These are phyloP conservation scores for Chalciporus chontae DNA, from an alignment of 768 basidiomycete species.

Conservation along the genomic window DNA sequence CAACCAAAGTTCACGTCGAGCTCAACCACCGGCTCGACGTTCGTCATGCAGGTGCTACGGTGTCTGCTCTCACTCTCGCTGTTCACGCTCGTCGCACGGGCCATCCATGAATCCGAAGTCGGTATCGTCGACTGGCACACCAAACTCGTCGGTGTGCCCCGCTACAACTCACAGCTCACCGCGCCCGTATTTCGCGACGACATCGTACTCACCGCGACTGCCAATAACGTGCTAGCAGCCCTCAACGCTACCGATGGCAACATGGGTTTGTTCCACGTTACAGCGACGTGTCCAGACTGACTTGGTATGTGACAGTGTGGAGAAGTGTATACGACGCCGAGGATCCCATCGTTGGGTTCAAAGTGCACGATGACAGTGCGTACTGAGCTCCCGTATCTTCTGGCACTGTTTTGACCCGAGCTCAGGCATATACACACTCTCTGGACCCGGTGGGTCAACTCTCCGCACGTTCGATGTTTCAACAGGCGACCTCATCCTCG, in stretches of 20 bases:
- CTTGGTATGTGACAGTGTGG: slow-evolving; percentile 54
- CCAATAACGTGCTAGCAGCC: slow-evolving; percentile 75
- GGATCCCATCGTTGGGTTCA: slow-evolving; percentile 67
- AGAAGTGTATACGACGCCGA: slow-evolving; percentile 68
- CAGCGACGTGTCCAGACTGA: slow-evolving; percentile 5
- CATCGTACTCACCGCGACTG: slow-evolving; percentile 62
- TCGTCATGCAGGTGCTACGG: slow-evolving; percentile 13
- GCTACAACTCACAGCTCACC: slow-evolving; percentile 44
- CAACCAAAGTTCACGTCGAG: neutral
- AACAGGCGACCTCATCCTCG: slow-evolving; percentile 63
- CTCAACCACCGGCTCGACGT: neutral
- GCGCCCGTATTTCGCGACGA: slow-evolving; percentile 62
- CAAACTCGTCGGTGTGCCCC: slow-evolving; percentile 68
- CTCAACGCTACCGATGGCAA: slow-evolving; percentile 64
- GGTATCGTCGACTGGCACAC: slow-evolving; percentile 90
- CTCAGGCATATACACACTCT: slow-evolving; percentile 66
- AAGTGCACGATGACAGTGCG: slow-evolving; percentile 55
- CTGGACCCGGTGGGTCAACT: slow-evolving; percentile 68
- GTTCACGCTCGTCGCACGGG: slow-evolving; percentile 32
- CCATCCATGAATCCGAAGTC: slow-evolving; percentile 70
- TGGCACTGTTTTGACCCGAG: neutral
- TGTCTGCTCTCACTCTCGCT: slow-evolving; percentile 16
- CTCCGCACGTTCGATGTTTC: slow-evolving; percentile 63
- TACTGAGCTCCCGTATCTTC: slow-evolving; percentile 2
- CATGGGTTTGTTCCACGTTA: slow-evolving; percentile 47